Evolutionary conservation across 768 basidiomycete genomes (phyloP).

Genomic region (Termitomyces sp.): DNA sequence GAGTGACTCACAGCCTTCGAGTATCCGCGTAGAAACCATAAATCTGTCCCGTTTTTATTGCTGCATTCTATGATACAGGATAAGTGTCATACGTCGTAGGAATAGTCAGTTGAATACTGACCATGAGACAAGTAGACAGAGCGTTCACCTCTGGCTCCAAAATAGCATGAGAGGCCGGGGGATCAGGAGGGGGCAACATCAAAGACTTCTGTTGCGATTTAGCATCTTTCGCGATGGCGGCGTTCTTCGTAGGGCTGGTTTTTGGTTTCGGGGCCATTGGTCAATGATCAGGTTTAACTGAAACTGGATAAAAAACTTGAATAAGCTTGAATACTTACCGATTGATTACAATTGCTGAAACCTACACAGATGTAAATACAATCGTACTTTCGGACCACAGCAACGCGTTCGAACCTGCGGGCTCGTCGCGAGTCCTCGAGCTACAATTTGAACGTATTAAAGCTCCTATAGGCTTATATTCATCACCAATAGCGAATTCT

Average conservation of each 20-base stretch:
- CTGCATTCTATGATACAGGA: slow-evolving; percentile 42
- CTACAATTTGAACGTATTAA: background rate
- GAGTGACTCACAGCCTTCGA: slow-evolving; percentile 51
- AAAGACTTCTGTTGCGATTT: slow-evolving; percentile 25
- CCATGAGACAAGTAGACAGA: slow-evolving; percentile 56
- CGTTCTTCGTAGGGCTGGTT: slow-evolving; percentile 30
- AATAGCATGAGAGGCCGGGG: slow-evolving; percentile 35
- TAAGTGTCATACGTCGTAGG: slow-evolving; percentile 3
- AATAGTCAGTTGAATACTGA: slow-evolving; percentile 17
- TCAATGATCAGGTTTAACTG: background rate
- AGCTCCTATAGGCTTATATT: background rate
- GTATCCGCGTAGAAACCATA: slow-evolving; percentile 67
- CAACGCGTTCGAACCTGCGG: background rate
- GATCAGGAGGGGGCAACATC: slow-evolving; percentile 56
- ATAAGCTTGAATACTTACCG: too few relatives aligned
- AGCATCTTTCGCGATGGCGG: slow-evolving; percentile 19
- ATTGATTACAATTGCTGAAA: background rate
- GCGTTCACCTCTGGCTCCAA: slow-evolving; percentile 66
- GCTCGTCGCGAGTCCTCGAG: background rate
- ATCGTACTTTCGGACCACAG: background rate
- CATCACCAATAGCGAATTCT: too few relatives aligned
- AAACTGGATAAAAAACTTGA: too few relatives aligned
- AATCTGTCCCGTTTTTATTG: slow-evolving; percentile 67
- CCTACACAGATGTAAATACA: slow-evolving; percentile 1
- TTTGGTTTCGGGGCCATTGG: slow-evolving; percentile 48